These are phyloP conservation scores for Ceratonia siliqua DNA, from an alignment of 306 rosid species.

Conservation along the genomic window DNA sequence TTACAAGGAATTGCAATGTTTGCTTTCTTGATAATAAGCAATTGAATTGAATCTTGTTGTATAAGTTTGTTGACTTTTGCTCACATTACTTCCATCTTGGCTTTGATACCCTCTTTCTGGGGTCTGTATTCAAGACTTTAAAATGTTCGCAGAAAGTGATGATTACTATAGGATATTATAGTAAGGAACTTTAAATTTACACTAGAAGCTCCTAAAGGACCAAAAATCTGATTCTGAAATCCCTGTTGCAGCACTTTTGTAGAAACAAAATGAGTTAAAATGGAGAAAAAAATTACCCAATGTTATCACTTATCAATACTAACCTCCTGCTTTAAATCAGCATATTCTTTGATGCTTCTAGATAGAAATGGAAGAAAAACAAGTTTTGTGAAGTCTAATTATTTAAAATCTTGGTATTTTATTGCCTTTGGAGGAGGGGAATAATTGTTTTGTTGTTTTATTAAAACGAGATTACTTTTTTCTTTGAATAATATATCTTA, in stretches of 20 bases:
- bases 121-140: background rate
- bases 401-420: background rate
- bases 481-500: background rate
- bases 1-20: background rate
- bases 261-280: background rate
- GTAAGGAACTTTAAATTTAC: background rate
- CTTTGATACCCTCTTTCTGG: background rate
- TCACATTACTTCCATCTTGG: background rate
- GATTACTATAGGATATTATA: too few species aligned
- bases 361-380: too few species aligned
- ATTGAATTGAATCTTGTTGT: background rate
- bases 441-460: too few species aligned
- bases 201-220: background rate
- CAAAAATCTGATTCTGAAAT: background rate
- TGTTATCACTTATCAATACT: background rate
- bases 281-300: background rate
- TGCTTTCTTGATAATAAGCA: background rate
- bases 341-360: background rate
- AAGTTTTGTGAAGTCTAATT: background rate
- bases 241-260: background rate
- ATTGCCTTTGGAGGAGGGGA: background rate
- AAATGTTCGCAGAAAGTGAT: background rate
- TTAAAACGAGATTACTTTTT: too few species aligned
- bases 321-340: background rate
- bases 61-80: background rate